These are phyloP conservation scores for Blastobotrys ciferrii DNA, from an alignment of 1,139 yeast species.

Conservation along the genomic window DNA sequence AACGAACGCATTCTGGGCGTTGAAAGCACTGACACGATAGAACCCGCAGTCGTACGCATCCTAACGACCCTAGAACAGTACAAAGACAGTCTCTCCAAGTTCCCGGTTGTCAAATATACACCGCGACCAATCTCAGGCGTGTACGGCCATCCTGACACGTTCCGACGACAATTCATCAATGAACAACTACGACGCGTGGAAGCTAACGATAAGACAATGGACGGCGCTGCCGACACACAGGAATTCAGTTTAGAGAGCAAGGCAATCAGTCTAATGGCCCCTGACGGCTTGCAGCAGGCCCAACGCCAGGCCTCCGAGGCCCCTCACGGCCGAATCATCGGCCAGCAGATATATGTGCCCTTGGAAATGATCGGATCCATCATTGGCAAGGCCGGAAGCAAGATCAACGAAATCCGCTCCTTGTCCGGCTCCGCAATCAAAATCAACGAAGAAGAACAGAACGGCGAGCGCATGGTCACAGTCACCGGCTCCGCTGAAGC, in stretches of 20 bases:
- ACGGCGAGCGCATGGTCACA: constrained; percentile 59
- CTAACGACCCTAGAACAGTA: neutral
- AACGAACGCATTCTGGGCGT: constrained; percentile 65
- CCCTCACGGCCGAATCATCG: constrained; percentile 28
- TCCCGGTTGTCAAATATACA: constrained; percentile 16
- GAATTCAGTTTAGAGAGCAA: constrained; percentile 4
- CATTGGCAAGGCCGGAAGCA: constrained; percentile 75
- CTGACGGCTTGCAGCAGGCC: constrained; percentile 25
- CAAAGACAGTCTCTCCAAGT: neutral
- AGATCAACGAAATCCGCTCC: constrained; percentile 78
- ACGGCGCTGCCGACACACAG: constrained; percentile 2
- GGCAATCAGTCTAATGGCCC: constrained; percentile 13
- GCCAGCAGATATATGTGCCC: constrained; percentile 54
- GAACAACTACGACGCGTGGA: constrained; percentile 15
- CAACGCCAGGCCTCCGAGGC: constrained; percentile 25
- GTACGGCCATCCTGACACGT: constrained; percentile 32
- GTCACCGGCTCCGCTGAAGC: constrained; percentile 67
- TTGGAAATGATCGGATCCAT: constrained; percentile 80
- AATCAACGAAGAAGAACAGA: constrained; percentile 25
- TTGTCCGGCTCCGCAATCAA: constrained; percentile 66
- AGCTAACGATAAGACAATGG: constrained; percentile 1
- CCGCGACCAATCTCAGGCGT: constrained; percentile 28
- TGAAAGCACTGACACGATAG: neutral
- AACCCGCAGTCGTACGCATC: neutral
- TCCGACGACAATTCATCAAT: constrained; percentile 28